Percentiles rank a stretch among this genome's conserved stretches.
Conservation (phyloP, 2,329 filamentous ascomycete species). For the Ophiocordyceps unilateralis region DNA sequence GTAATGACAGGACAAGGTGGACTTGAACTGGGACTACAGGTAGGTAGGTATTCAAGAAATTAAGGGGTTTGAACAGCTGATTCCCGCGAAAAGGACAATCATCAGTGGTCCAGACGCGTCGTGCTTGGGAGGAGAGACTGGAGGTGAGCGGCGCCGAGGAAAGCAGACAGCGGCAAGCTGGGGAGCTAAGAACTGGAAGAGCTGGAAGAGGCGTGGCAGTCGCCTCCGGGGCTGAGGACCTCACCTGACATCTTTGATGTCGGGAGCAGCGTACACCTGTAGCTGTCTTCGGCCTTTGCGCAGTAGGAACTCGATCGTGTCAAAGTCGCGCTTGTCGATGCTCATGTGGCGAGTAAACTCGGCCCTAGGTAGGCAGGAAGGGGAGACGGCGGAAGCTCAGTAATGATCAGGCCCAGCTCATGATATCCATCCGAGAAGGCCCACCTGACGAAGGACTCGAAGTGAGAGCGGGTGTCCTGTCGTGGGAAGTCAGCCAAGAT, state of each 20-base stretch:
- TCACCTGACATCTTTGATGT: conserved; percentile 56
- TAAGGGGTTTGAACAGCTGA: conserved; percentile 3
- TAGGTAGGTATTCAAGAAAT: conserved; percentile 10
- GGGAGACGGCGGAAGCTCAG: no score
- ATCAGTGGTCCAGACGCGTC: no score
- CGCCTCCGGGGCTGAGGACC: not conserved
- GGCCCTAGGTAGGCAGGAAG: conserved; percentile 5
- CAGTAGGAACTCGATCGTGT: conserved; percentile 68
- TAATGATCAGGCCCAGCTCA: no score
- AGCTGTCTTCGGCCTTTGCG: conserved; percentile 69
- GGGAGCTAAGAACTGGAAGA: not conserved
- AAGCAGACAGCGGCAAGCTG: not conserved
- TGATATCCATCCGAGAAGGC: conserved; percentile 6
- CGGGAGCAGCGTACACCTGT: conserved; percentile 63
- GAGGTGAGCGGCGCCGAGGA: not conserved
- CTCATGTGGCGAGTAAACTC: conserved; percentile 59
- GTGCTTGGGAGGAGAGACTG: not conserved
- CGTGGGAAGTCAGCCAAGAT: conserved; percentile 4
- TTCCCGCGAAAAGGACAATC: conserved; percentile 3
- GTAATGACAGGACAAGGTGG: not conserved
- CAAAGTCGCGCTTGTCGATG: conserved; percentile 71
- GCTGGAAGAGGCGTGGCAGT: not conserved
- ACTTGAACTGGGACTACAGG: conserved; percentile 8
- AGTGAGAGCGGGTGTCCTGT: conserved; percentile 41
- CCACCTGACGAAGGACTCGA: conserved; percentile 46